Evolutionary conservation across 305 asterid species (phyloP).

Genomic region (Solanum hybrid): DNA sequence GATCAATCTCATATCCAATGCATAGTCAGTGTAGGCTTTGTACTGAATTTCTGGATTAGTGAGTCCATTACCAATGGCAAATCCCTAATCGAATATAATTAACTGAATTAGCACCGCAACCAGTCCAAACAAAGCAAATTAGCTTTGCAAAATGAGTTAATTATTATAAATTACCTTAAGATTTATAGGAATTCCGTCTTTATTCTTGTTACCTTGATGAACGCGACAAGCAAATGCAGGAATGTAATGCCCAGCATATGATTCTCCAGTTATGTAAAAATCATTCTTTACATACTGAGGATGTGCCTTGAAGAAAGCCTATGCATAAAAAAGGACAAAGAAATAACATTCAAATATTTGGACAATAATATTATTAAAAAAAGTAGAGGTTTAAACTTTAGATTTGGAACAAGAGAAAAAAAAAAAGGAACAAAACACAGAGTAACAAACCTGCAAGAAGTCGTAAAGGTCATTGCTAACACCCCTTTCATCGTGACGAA

Average conservation of each 20-base stretch:
- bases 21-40: constrained; percentile 33
- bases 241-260: constrained; percentile 11
- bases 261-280: constrained; percentile 9
- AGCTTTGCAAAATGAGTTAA: neutral
- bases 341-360: neutral
- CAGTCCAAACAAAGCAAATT: neutral
- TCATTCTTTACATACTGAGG: constrained; percentile 4
- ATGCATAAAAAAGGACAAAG: neutral
- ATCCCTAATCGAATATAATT: constrained; percentile 27
- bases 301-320: constrained; percentile 6
- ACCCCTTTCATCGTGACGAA: constrained; percentile 21
- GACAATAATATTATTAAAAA: neutral
- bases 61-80: constrained; percentile 49
- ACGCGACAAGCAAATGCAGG: constrained; percentile 10
- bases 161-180: constrained; percentile 2
- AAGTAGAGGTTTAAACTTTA: neutral
- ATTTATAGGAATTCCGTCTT: neutral
- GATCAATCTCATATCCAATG: constrained; percentile 25
- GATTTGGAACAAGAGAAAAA: neutral
- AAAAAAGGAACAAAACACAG: neutral
- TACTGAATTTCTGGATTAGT: constrained; percentile 49
- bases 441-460: constrained; percentile 25
- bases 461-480: constrained; percentile 27
- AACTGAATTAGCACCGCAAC: neutral
- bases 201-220: constrained; percentile 8